phyloP scores from a whole-genome alignment of 2,329 filamentous ascomycete species.

The Epichloe gansuensis region DNA sequence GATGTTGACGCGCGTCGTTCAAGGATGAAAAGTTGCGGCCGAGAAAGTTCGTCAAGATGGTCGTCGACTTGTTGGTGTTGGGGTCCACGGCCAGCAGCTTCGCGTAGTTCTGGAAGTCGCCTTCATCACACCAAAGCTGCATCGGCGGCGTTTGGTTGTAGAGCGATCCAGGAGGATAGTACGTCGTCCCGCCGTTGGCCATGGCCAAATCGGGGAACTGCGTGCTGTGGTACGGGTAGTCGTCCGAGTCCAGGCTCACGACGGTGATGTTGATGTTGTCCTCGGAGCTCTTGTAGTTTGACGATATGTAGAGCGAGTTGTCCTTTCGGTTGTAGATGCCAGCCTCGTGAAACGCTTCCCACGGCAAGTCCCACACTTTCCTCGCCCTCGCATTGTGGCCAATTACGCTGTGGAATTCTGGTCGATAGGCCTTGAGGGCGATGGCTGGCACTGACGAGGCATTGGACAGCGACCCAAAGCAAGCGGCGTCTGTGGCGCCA shows the following conservation, averaged over 20 bases:
- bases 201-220: slow-evolving; percentile 11
- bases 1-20: slow-evolving; percentile 43
- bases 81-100: slow-evolving; percentile 14
- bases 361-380: slow-evolving; percentile 20
- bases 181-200: slow-evolving; percentile 12
- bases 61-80: slow-evolving; percentile 11
- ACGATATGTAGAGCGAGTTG: slow-evolving; percentile 9
- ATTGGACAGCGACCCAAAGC: slow-evolving; percentile 4
- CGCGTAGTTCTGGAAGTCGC: slow-evolving; percentile 38
- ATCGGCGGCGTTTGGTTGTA: slow-evolving; percentile 8
- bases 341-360: slow-evolving; percentile 42
- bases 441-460: slow-evolving; percentile 13
- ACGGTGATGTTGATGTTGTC: slow-evolving; percentile 23
- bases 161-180: slow-evolving; percentile 10
- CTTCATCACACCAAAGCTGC: slow-evolving; percentile 10
- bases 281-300: slow-evolving; percentile 23
- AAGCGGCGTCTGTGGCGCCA: slow-evolving; percentile 2
- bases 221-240: slow-evolving; percentile 9
- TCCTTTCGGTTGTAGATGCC: slow-evolving; percentile 25
- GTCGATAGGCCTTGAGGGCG: slow-evolving; percentile 25
- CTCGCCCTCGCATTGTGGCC: slow-evolving; percentile 20
- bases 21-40: slow-evolving; percentile 47
- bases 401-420: slow-evolving; percentile 36
- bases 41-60: slow-evolving; percentile 45
- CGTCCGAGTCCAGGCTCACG: slow-evolving; percentile 9